A percentile compares a stretch with the other conserved stretches of the same genome.
phyloP scores from a whole-genome alignment of 805 yeast species.

The fission yeast (Schizosaccharomyces pombe) region ASM294v3 CU329670.1:1163001-1163500 shows the following conservation, averaged over 20 bases:
- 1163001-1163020: too few species aligned
- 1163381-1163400: slow-evolving; percentile 97
- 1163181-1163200: slow-evolving; percentile 47
- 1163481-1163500: too few species aligned
- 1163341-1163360: slow-evolving; percentile 79
- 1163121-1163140: slow-evolving; percentile 3
- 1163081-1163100: too few species aligned
- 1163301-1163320: slow-evolving; percentile 14
- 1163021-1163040: too few species aligned
- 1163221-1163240: slow-evolving; percentile 53
- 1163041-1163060: too few species aligned
- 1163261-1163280: slow-evolving; percentile 89
- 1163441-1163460: slow-evolving; percentile 88
- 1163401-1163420: slow-evolving; percentile 86
- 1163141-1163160: slow-evolving; percentile 3
- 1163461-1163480: too few species aligned
- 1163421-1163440: slow-evolving; percentile 85
- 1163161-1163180: background rate
- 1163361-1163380: slow-evolving; percentile 88
- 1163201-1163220: slow-evolving; percentile 93
- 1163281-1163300: slow-evolving; percentile 97
- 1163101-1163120: background rate
- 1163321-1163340: slow-evolving; percentile 12
- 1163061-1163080: too few species aligned
- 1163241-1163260: slow-evolving; percentile 57